These are phyloP conservation scores for Neofusicoccum parvum DNA, from an alignment of 2,329 filamentous ascomycete genomes.

Conservation along the genomic window DNA sequence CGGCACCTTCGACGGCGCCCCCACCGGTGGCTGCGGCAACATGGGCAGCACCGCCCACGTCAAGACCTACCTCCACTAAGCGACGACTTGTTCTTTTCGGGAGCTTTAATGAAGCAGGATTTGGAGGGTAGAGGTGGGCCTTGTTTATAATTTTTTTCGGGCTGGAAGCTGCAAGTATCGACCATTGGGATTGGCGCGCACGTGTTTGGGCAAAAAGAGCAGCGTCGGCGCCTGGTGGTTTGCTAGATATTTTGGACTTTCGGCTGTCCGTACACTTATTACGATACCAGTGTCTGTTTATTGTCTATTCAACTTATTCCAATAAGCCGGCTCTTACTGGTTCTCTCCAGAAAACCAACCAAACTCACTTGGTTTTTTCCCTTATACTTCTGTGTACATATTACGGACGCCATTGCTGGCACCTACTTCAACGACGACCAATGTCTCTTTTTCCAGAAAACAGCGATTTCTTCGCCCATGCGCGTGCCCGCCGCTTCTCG, in stretches of 20 bases:
- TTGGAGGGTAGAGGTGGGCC: slow-evolving; percentile 10
- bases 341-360: background rate
- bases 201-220: background rate
- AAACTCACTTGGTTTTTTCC: background rate
- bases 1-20: slow-evolving; percentile 22
- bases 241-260: slow-evolving; percentile 5
- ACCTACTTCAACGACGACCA: background rate
- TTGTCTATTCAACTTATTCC: slow-evolving; percentile 17
- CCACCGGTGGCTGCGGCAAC: slow-evolving; percentile 22
- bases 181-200: background rate
- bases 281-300: slow-evolving; percentile 19
- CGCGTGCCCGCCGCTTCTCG: background rate
- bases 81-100: background rate
- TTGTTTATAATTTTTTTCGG: slow-evolving; percentile 16
- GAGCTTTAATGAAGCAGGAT: slow-evolving; percentile 5
- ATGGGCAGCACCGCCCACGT: slow-evolving; percentile 18
- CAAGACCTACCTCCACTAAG: slow-evolving; percentile 21
- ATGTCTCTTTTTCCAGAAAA: background rate
- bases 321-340: slow-evolving; percentile 19
- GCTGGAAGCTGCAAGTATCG: background rate
- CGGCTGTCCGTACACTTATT: background rate
- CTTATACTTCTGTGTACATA: slow-evolving; percentile 8
- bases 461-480: background rate
- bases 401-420: background rate
- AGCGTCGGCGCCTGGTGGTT: slow-evolving; percentile 5